Conservation (phyloP, 2,329 filamentous ascomycete genomes). For the Apiospora saccharicola region DNA sequence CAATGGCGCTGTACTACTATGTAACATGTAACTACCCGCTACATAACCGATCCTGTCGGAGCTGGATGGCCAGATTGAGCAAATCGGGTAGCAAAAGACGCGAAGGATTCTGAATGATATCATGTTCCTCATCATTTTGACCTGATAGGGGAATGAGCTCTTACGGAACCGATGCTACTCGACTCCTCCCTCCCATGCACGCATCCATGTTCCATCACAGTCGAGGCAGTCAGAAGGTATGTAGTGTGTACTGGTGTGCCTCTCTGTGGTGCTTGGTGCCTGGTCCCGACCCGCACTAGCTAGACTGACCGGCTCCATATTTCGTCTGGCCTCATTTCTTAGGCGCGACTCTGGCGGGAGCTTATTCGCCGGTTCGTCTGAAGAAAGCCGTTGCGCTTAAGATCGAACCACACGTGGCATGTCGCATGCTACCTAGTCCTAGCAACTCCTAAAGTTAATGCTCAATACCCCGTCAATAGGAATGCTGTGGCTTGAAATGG, state of each 20-base stretch:
- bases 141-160: background rate
- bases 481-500: background rate
- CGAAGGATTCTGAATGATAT: conserved; percentile 11
- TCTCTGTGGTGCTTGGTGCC: background rate
- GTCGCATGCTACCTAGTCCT: background rate
- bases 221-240: background rate
- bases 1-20: background rate
- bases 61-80: background rate
- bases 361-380: background rate
- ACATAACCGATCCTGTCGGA: conserved; percentile 1
- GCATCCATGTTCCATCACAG: conserved; percentile 14
- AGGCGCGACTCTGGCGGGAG: background rate
- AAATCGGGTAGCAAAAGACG: background rate
- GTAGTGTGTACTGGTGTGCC: too few relatives aligned
- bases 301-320: background rate
- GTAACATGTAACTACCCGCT: conserved; percentile 8
- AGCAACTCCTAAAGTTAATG: background rate
- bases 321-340: background rate
- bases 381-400: conserved; percentile 10
- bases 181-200: background rate
- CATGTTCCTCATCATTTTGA: background rate
- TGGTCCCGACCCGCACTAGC: background rate
- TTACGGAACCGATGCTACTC: background rate
- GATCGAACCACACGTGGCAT: background rate
- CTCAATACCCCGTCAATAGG: background rate